These are phyloP conservation scores for Aspergillus sp. DNA, from an alignment of 2,329 filamentous ascomycete genomes.

Conservation along the genomic window DNA sequence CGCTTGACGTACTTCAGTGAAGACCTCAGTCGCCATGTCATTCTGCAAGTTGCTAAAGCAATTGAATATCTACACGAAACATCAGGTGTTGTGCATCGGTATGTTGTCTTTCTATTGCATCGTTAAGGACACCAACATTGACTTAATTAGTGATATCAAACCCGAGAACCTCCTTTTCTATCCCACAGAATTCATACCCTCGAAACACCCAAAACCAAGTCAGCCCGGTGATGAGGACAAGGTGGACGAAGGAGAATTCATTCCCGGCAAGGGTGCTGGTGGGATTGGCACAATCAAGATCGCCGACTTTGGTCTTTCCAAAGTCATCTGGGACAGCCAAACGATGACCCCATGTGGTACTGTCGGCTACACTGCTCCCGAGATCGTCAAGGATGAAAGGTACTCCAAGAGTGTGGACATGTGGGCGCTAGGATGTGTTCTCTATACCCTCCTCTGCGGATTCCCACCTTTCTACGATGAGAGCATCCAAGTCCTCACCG, in stretches of 20 bases:
- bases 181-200: constrained; percentile 77
- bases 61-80: constrained; percentile 93
- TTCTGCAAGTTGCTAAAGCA: constrained; percentile 90
- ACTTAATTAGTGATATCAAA: constrained; percentile 65
- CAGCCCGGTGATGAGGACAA: constrained; percentile 94
- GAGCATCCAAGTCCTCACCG: constrained; percentile 92
- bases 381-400: constrained; percentile 97
- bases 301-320: constrained; percentile 95
- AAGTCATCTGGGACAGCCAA: constrained; percentile 96
- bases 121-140: not conserved
- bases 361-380: constrained; percentile 94
- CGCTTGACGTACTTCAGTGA: constrained; percentile 98
- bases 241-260: constrained; percentile 91
- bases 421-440: constrained; percentile 96
- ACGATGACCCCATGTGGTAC: constrained; percentile 99
- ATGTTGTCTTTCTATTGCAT: constrained; percentile 37
- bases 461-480: constrained; percentile 99
- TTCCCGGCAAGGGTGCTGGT: constrained; percentile 75
- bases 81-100: constrained; percentile 96
- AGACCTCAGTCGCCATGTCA: constrained; percentile 89
- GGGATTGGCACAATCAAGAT: constrained; percentile 97
- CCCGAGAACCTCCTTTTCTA: constrained; percentile 96
- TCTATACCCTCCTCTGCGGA: constrained; percentile 94
- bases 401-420: constrained; percentile 99
- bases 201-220: constrained; percentile 75